Evolutionary conservation across 768 basidiomycete species (phyloP).

Genomic region (Tubosaeta sp.): DNA sequence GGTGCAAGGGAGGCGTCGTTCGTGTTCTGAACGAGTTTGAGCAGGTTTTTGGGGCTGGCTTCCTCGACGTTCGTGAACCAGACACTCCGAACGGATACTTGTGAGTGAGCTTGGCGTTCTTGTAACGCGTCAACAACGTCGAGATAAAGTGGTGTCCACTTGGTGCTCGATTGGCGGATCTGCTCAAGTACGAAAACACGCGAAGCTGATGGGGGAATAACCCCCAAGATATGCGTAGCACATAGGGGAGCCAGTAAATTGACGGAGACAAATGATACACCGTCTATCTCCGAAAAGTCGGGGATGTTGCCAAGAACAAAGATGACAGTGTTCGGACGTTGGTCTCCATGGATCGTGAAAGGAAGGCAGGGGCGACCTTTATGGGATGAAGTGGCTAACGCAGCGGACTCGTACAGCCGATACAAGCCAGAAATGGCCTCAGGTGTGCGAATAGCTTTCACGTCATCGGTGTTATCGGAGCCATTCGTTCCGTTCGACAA

Average conservation of each 20-base stretch:
- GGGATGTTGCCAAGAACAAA: slow-evolving; percentile 60
- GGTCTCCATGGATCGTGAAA: slow-evolving; percentile 45
- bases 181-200: slow-evolving; percentile 84
- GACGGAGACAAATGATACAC: slow-evolving; percentile 60
- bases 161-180: slow-evolving; percentile 66
- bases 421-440: slow-evolving; percentile 31
- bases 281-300: slow-evolving; percentile 44
- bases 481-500: slow-evolving; percentile 33
- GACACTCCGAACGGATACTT: slow-evolving; percentile 58
- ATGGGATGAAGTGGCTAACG: slow-evolving; percentile 58
- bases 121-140: slow-evolving; percentile 75
- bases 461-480: background rate
- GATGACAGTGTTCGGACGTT: slow-evolving; percentile 61
- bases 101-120: slow-evolving; percentile 42
- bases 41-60: slow-evolving; percentile 40
- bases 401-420: slow-evolving; percentile 64
- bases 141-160: slow-evolving; percentile 85
- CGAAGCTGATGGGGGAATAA: slow-evolving; percentile 57
- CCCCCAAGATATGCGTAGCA: slow-evolving; percentile 47
- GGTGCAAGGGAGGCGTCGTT: slow-evolving; percentile 33
- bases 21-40: slow-evolving; percentile 47
- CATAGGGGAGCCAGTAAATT: slow-evolving; percentile 68
- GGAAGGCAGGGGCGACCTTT: slow-evolving; percentile 60
- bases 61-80: slow-evolving; percentile 50
- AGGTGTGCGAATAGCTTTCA: background rate